Base-by-base conservation (phyloP, 1,284 basidiomycete species). In the Tilletia walkeri region DNA sequence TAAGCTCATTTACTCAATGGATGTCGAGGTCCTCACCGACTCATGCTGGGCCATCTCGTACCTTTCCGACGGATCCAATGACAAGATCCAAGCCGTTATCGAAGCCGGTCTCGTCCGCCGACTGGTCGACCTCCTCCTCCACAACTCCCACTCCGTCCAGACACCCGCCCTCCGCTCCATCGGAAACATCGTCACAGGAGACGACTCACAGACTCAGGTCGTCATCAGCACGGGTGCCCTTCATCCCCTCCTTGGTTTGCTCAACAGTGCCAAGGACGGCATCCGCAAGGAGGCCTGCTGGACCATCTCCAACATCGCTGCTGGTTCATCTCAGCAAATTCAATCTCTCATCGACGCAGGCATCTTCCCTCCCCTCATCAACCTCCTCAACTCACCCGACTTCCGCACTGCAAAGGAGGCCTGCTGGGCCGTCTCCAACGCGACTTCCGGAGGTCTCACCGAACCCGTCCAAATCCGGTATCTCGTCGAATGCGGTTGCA, bases 1-100 rank as follows among this genome's bases (percentile, higher is more conserved):
- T 72, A 99, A 99, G 86, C 87, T 99, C 80, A 97, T 99, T 85
- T 99, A 99, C 86, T 98, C 95, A 65, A 89, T 97, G 82, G 96
- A 99, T 84, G 95, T 99, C 83, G 96, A 99, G 86, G 96, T 98
- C 74, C 87, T 99, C 80, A 99, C 99, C 84, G 96, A 99, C 84
- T 96, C 96, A 39, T 99, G 96, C 88, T 99, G 96, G 96, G 96
- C 96, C 61, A 96, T 99, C 85, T 98, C 95, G 38, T 99, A 99
- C 86, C 90, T 99, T 47, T 99, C 96, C 1, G 96, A 99, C 84
- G 96, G 96, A 56, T 94, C 95, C 66, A 98, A 97, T 84, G 96
- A 99, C 86, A 99, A 99, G 88, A 99, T 99, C 75, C 96, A 99
- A 85, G 95, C 95, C 50, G 96, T 99, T 74, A 99, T 99, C 80